Conservation (phyloP, 2,329 filamentous ascomycete genomes). For the Aaosphaeria arxii region DNA sequence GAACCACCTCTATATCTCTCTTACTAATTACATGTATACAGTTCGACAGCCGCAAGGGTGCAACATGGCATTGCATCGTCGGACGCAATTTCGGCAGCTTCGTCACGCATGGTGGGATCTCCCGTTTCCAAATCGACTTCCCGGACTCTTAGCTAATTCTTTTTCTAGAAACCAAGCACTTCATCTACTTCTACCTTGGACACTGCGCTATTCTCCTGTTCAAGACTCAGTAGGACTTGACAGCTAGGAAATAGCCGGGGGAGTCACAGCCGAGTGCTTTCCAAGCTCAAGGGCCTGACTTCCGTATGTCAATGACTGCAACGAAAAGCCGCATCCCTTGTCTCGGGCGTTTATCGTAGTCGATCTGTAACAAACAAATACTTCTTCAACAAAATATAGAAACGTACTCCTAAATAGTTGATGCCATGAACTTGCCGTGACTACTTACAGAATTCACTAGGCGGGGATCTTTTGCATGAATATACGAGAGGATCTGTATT, state of each 20-base stretch:
- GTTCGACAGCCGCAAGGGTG: slow-evolving; percentile 96
- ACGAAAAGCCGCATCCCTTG: neutral
- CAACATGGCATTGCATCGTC: slow-evolving; percentile 99
- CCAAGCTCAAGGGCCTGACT: slow-evolving; percentile 4
- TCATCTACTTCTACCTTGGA: slow-evolving; percentile 99
- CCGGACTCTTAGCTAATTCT: slow-evolving; percentile 14
- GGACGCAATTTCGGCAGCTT: slow-evolving; percentile 99
- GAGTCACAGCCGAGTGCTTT: too few relatives aligned
- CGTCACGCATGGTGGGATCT: slow-evolving; percentile 81
- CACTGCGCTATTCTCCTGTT: slow-evolving; percentile 98
- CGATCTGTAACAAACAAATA: too few relatives aligned
- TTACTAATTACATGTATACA: slow-evolving; percentile 37
- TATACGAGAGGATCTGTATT: too few relatives aligned
- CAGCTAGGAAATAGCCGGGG: too few relatives aligned
- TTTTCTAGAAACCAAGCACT: slow-evolving; percentile 88
- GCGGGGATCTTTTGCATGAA: too few relatives aligned
- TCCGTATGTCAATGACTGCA: slow-evolving; percentile 1
- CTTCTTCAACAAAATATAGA: too few relatives aligned
- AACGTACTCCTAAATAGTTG: too few relatives aligned
- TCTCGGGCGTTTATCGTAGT: too few relatives aligned
- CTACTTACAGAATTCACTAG: too few relatives aligned
- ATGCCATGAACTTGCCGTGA: too few relatives aligned
- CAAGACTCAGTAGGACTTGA: slow-evolving; percentile 76
- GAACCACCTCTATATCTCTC: neutral
- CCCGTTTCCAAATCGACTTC: neutral